phyloP scores from a whole-genome alignment of 345 rosid genomes.

The Gossypium bickii region DNA sequence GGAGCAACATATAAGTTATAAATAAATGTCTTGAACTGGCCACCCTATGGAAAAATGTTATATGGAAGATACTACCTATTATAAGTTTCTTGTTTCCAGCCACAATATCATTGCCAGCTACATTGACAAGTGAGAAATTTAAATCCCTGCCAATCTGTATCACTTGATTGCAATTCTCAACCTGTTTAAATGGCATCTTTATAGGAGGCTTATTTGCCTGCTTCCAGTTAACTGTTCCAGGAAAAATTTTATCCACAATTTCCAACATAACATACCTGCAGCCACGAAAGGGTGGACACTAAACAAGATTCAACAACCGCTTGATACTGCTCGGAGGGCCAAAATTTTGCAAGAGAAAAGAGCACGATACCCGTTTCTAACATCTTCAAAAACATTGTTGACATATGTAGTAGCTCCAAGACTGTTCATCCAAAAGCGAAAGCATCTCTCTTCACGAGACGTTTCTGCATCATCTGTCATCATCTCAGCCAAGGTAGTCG shows the following conservation, averaged over 20 bases:
- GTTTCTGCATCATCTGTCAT: conserved; percentile 94
- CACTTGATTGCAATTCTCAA: conserved; percentile 89
- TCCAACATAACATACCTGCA: conserved; percentile 91
- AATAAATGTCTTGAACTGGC: not conserved
- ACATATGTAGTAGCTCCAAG: conserved; percentile 77
- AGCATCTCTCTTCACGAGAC: conserved; percentile 96
- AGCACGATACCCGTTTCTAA: conserved; percentile 72
- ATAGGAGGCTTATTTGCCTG: conserved; percentile 82
- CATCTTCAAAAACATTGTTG: conserved; percentile 87
- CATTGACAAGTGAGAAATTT: conserved; percentile 84
- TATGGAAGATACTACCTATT: conserved; percentile 42
- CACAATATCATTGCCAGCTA: conserved; percentile 93
- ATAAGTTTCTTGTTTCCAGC: conserved; percentile 90
- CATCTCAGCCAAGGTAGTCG: conserved; percentile 85
- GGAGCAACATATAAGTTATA: not conserved
- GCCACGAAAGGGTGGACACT: conserved; percentile 22
- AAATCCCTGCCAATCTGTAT: conserved; percentile 69
- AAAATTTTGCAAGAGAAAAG: conserved; percentile 4
- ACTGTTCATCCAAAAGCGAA: conserved; percentile 97
- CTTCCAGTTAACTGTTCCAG: conserved; percentile 83
- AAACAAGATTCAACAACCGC: conserved; percentile 2
- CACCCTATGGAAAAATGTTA: not conserved
- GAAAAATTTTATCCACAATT: conserved; percentile 67
- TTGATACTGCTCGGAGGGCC: not conserved
- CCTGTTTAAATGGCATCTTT: conserved; percentile 86